Evolutionary conservation across 352 stramenopile genomes (phyloP).

Genomic region (Stephanocyclus meneghinianus): DNA sequence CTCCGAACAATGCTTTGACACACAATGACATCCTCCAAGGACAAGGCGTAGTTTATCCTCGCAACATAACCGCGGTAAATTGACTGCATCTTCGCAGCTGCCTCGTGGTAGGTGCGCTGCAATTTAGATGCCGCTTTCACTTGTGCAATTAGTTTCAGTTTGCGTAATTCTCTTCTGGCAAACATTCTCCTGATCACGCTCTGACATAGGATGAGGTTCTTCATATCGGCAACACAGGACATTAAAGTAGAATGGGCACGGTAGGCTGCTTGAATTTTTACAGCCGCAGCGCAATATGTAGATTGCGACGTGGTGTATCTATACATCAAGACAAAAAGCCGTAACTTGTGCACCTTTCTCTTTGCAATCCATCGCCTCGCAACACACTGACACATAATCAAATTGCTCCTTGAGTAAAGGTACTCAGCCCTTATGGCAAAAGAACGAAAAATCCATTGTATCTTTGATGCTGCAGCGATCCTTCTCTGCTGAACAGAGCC

Average conservation of each 20-base stretch:
- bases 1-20: neutral
- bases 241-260: neutral
- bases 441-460: neutral
- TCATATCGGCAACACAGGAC: neutral
- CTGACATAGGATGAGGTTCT: neutral
- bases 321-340: neutral
- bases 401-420: no score
- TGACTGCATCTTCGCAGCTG: neutral
- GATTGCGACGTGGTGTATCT: neutral
- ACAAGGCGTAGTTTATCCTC: neutral
- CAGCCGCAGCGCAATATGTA: neutral
- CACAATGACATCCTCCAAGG: neutral
- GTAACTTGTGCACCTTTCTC: neutral
- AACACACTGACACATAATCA: neutral
- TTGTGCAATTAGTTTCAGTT: neutral
- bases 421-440: neutral
- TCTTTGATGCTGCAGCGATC: neutral
- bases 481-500: neutral
- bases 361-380: neutral
- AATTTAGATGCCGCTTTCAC: neutral
- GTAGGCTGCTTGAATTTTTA: conserved; percentile 1
- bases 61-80: neutral
- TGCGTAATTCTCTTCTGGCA: neutral
- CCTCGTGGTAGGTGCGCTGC: neutral
- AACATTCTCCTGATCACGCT: neutral